Evolutionary conservation across 179 eudicot species (phyloP).

Genomic region (Beta lomatogona): DNA sequence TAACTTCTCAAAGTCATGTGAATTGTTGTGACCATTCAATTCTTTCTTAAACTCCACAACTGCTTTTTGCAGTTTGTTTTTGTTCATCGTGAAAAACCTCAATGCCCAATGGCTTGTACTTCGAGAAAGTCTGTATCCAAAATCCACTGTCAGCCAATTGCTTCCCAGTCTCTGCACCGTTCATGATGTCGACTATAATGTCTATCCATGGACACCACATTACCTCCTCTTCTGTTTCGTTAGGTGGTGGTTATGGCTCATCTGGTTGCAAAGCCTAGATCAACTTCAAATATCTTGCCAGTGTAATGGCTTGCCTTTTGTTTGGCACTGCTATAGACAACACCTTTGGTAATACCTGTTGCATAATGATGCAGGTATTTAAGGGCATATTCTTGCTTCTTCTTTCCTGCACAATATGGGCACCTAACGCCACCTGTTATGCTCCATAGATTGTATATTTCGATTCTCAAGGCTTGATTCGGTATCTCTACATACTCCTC

Average conservation of each 20-base stretch:
- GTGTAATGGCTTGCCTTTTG: slow-evolving; percentile 51
- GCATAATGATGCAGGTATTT: slow-evolving; percentile 51
- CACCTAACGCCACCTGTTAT: slow-evolving; percentile 39
- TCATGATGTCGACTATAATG: slow-evolving; percentile 50
- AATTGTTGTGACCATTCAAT: slow-evolving; percentile 52
- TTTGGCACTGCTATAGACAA: slow-evolving; percentile 40
- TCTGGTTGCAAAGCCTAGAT: slow-evolving; percentile 30
- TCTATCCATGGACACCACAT: slow-evolving; percentile 66
- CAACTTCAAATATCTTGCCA: slow-evolving; percentile 38
- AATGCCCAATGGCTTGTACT: slow-evolving; percentile 46
- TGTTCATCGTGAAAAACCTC: slow-evolving; percentile 34
- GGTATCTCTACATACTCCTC: slow-evolving; percentile 41
- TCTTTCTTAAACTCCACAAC: slow-evolving; percentile 49
- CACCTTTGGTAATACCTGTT: slow-evolving; percentile 62
- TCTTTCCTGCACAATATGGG: slow-evolving; percentile 49
- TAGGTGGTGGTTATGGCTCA: slow-evolving; percentile 30
- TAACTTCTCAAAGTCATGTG: slow-evolving; percentile 44
- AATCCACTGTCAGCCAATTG: slow-evolving; percentile 25
- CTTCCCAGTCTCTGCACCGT: slow-evolving; percentile 22
- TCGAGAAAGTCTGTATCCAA: slow-evolving; percentile 37
- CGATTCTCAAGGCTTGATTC: slow-evolving; percentile 32
- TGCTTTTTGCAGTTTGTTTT: slow-evolving; percentile 31
- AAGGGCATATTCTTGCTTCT: slow-evolving; percentile 45
- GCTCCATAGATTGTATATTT: slow-evolving; percentile 29
- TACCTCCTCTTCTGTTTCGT: slow-evolving; percentile 31